phyloP scores from a whole-genome alignment of 495 filamentous ascomycete genomes.

The Penicillium waksmanii region DNA sequence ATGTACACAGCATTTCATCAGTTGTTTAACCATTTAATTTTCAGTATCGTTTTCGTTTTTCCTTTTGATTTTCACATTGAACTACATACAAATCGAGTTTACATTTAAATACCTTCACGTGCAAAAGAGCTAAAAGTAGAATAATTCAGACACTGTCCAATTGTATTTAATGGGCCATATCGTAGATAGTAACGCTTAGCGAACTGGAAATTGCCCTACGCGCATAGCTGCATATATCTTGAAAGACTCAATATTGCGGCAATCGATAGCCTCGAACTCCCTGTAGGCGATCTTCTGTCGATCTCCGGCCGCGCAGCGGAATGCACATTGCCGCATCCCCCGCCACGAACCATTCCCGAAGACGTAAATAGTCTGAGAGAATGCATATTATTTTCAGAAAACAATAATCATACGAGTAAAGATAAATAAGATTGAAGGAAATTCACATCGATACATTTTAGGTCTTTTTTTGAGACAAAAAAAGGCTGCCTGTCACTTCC shows the following conservation, averaged over 20 bases:
- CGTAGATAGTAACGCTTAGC: not conserved
- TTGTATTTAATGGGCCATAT: no score
- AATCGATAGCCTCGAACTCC: slow-evolving; percentile 5
- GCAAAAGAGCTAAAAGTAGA: not conserved
- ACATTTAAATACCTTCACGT: not conserved
- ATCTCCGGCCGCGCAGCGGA: not conserved
- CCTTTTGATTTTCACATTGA: not conserved
- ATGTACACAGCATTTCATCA: not conserved
- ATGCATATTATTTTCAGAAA: not conserved
- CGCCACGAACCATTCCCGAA: slow-evolving; percentile 1
- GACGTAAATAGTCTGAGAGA: slow-evolving; percentile 1
- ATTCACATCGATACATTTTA: not conserved
- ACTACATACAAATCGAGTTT: not conserved
- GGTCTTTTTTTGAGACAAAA: not conserved
- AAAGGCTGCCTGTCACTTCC: not conserved
- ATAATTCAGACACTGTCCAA: not conserved
- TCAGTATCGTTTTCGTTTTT: not conserved
- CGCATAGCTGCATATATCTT: not conserved
- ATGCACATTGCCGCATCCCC: slow-evolving; percentile 3
- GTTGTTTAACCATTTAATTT: not conserved
- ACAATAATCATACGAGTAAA: not conserved
- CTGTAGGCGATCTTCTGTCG: not conserved
- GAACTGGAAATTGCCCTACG: not conserved
- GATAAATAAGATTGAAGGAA: not conserved
- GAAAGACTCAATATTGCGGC: slow-evolving; percentile 1